Base-by-base conservation (phyloP, 2,329 filamentous ascomycete genomes). In the Chaetothyriales sp. region DNA sequence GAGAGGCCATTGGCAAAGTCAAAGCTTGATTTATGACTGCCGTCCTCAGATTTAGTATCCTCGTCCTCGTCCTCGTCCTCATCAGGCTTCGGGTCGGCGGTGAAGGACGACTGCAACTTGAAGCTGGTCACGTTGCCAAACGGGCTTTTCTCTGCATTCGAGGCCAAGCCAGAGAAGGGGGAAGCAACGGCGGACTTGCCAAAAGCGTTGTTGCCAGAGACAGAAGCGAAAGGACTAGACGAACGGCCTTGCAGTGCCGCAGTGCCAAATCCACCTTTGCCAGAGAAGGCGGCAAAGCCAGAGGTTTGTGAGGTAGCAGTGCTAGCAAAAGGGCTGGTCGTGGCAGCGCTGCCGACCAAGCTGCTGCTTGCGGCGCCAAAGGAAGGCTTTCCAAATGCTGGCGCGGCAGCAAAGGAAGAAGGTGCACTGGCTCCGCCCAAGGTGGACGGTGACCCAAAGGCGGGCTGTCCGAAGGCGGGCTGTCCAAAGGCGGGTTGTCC, bases 61-160 rank as follows among this genome's bases (percentile, higher is more conserved):
- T 71, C 70, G 51, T 65, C 65, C 22, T 57, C 63, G 50, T 67
- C 64, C 12, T 63, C 65, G 7, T n/a, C n/a, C n/a, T 62, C 65
- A 51, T 73, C 70, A 15, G 32, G 10, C 10, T 5, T 15, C 10
- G 32, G 32, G 15, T 39, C 45, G 2, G 61, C 61, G 56, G 71
- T 71, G 54, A 73, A 72, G 9, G 65, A 65, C 20, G 71, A 70
- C 1, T 66, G 67, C 19, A 73, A 56, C 6, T 61, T 62, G 55
- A 74, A 74, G n/a, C 61, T 60, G 52, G 59, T 52, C 12, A 58
- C 48, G 6, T 59, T 56, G 22, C 49, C 50, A 39, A 56, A 53
- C 15, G 55, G 36, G 55, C 64, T 63, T 12, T 53, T 57, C 50
- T 66, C 63, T 8, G 61, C 56, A 42, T 52, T 56, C 8, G 19